phyloP scores from a whole-genome alignment of 352 stramenopile genomes.

The Globisporangium polare region DNA sequence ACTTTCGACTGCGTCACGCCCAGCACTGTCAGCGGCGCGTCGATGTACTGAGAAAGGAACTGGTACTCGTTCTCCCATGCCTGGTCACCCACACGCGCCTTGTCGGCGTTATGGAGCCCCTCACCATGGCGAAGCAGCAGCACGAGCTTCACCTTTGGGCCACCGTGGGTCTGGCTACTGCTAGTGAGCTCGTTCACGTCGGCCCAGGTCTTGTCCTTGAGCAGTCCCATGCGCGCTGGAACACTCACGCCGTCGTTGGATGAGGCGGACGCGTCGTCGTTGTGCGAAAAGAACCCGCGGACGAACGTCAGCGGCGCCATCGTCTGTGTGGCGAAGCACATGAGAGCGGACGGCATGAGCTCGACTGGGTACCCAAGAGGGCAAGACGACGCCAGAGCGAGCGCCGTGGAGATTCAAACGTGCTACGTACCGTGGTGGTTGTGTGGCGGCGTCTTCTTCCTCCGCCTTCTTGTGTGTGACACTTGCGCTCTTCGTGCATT shows the following conservation, averaged over 20 bases:
- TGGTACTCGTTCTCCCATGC: constrained; percentile 51
- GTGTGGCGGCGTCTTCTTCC: too few relatives aligned
- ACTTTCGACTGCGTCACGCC: constrained; percentile 22
- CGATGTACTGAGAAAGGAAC: constrained; percentile 46
- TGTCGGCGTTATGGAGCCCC: constrained; percentile 64
- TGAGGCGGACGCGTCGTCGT: neutral
- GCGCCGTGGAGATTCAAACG: neutral
- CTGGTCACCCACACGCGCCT: constrained; percentile 42
- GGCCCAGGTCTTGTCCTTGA: constrained; percentile 23
- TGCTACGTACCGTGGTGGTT: too few relatives aligned
- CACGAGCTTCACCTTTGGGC: constrained; percentile 27
- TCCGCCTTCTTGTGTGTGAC: too few relatives aligned
- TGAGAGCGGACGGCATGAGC: neutral
- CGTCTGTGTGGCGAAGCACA: neutral
- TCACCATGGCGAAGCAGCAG: constrained; percentile 67
- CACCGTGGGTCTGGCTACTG: constrained; percentile 8
- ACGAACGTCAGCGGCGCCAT: neutral
- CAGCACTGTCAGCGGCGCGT: constrained; percentile 46
- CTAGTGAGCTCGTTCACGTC: constrained; percentile 28
- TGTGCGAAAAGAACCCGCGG: neutral
- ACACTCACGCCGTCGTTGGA: neutral
- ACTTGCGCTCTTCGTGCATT: too few relatives aligned
- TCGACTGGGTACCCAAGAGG: neutral
- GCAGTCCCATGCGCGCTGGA: constrained; percentile 19
- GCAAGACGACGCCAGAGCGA: neutral